Base-by-base conservation (phyloP, 495 filamentous ascomycete species). In the Penicillium diatomitis region DNA sequence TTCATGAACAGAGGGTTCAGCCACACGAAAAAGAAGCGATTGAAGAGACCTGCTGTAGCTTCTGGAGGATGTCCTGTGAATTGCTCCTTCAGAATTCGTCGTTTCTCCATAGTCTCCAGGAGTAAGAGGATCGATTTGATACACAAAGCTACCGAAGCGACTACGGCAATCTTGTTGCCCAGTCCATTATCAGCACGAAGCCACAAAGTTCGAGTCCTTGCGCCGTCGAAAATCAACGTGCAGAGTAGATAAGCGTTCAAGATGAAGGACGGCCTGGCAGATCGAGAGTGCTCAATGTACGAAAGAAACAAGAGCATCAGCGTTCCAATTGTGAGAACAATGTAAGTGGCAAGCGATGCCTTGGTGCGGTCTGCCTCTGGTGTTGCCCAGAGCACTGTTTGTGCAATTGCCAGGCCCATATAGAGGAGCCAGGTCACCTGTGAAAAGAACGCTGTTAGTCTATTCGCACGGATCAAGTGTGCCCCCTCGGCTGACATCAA, bases 211-310 rank as follows among this genome's bases (percentile, higher is more conserved):
- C 84, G 64, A 8, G 68, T 60, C 39, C 71, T 74, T 0, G 76
- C 71, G 32, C 69, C 58, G 55, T 85, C 82, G 12, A 86, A 74
- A 7, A 85, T 57, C n/a, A 80, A 42, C 0, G 78, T 78, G 50
- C 80, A 52, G 39, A 82, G 68, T 1, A 88, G 68, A 56, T 84
- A 88, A 6, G 69, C 48, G 44, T 78, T 76, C 34, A 87, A 62
- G 7, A 86, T 50, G 32, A 75, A 64, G 0, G 85, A 87, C 0
- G 84, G 82, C 40, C 73, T 70, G 29, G 75, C 61, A 48, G 74
- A 73, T 11, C 70, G 67, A 30, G 66, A 60, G 56, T 86, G 83
- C 50, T 87, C 81, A 9, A 74, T 48, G 48, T 71, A 74, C 0
- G 79, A 83, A 10, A 84, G 68, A 5, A 67, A 34, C 31, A 67